Evolutionary conservation across 306 rosid species (phyloP).

Genomic region (Rubus parviflorus): DNA sequence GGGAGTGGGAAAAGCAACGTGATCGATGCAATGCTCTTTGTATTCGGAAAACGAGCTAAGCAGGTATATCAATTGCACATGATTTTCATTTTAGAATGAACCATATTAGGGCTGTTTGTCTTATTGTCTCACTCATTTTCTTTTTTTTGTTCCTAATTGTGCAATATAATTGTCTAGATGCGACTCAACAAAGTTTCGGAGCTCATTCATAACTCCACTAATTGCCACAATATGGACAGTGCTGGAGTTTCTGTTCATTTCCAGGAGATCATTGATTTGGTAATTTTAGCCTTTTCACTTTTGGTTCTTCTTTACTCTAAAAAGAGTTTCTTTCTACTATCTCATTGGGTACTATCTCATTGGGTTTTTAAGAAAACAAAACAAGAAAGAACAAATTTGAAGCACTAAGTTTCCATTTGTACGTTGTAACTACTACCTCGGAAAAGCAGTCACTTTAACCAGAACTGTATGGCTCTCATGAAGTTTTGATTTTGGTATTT

Average conservation of each 20-base stretch:
- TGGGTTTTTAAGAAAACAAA: no score
- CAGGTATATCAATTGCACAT: slow-evolving; percentile 47
- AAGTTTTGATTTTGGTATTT: neutral
- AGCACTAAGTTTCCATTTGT: no score
- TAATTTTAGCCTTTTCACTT: slow-evolving; percentile 26
- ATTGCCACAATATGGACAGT: slow-evolving; percentile 86
- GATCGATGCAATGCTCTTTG: slow-evolving; percentile 92
- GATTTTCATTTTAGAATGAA: no score
- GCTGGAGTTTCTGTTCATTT: slow-evolving; percentile 96
- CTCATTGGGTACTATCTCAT: no score
- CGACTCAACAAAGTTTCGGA: slow-evolving; percentile 93
- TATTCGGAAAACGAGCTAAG: slow-evolving; percentile 93
- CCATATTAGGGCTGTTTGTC: no score
- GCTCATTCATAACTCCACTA: slow-evolving; percentile 91
- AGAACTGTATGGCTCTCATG: no score
- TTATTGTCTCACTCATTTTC: no score
- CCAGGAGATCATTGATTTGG: slow-evolving; percentile 87
- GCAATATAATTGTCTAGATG: slow-evolving; percentile 51
- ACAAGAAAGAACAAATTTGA: no score
- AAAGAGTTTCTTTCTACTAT: no score
- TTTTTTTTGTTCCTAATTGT: neutral
- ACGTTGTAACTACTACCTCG: no score
- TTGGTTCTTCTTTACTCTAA: neutral
- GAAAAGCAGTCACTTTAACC: no score
- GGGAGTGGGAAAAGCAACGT: slow-evolving; percentile 99